phyloP scores from a whole-genome alignment of 768 basidiomycete species.

The Tylopilus sp. region DNA sequence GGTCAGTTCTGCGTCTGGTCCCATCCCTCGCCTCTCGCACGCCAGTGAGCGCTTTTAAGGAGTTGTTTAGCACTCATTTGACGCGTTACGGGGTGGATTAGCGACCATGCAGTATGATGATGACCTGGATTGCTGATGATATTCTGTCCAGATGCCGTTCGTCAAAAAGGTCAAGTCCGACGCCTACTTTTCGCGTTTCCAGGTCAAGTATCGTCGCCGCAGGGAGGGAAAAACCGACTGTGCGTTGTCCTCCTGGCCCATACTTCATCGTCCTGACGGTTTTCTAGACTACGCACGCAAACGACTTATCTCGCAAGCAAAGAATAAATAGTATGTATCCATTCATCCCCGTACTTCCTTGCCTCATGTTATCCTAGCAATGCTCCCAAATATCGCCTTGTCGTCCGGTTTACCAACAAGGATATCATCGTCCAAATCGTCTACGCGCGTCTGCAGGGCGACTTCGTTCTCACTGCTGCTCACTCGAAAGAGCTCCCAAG shows the following conservation, averaged over 20 bases:
- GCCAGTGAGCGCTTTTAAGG: not conserved
- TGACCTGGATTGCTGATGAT: slow-evolving; percentile 15
- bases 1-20: slow-evolving; percentile 30
- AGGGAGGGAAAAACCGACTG: slow-evolving; percentile 99
- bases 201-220: slow-evolving; percentile 97
- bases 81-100: slow-evolving; percentile 31
- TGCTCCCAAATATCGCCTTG: slow-evolving; percentile 96
- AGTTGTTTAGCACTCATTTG: not conserved
- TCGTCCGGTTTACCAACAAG: slow-evolving; percentile 98
- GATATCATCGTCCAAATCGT: slow-evolving; percentile 93
- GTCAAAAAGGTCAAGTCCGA: slow-evolving; percentile 95
- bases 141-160: slow-evolving; percentile 74
- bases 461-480: slow-evolving; percentile 88
- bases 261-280: slow-evolving; percentile 9
- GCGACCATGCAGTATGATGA: slow-evolving; percentile 26
- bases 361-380: slow-evolving; percentile 49
- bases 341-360: not conserved
- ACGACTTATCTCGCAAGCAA: slow-evolving; percentile 94
- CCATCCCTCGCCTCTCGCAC: not conserved
- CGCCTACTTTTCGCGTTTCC: slow-evolving; percentile 97
- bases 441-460: slow-evolving; percentile 97
- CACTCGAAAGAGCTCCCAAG: slow-evolving; percentile 87
- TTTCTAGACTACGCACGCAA: slow-evolving; percentile 91
- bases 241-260: slow-evolving; percentile 35
- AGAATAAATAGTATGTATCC: slow-evolving; percentile 90